phyloP scores from a whole-genome alignment of 257 asterid species.

The Cinchona pubescens region DNA sequence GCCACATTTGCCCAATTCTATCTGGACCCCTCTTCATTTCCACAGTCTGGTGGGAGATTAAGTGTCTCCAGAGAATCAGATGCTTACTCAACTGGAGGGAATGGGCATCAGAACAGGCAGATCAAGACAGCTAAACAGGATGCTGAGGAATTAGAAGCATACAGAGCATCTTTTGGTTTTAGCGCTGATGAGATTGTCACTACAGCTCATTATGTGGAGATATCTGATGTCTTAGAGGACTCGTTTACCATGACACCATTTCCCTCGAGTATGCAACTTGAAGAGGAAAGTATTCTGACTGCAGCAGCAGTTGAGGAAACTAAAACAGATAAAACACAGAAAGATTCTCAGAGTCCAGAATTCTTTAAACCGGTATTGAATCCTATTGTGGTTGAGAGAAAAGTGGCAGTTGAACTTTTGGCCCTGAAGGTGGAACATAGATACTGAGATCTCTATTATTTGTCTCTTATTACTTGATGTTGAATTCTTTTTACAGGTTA shows the following conservation, averaged over 20 bases:
- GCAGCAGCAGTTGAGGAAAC: slow-evolving; percentile 34
- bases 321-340: slow-evolving; percentile 30
- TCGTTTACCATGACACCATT: slow-evolving; percentile 68
- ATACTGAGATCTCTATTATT: not conserved
- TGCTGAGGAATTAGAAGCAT: slow-evolving; percentile 90
- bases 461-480: not conserved
- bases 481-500: not conserved
- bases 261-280: slow-evolving; percentile 36
- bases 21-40: slow-evolving; percentile 72
- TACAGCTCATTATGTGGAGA: slow-evolving; percentile 82
- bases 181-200: slow-evolving; percentile 96
- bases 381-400: slow-evolving; percentile 23
- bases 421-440: slow-evolving; percentile 38
- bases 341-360: slow-evolving; percentile 36
- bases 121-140: slow-evolving; percentile 67
- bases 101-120: slow-evolving; percentile 68
- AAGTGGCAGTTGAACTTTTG: slow-evolving; percentile 28
- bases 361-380: slow-evolving; percentile 39
- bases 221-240: slow-evolving; percentile 72
- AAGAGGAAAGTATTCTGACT: slow-evolving; percentile 37
- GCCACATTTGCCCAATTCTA: slow-evolving; percentile 97
- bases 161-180: slow-evolving; percentile 96
- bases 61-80: slow-evolving; percentile 91
- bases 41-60: slow-evolving; percentile 86
- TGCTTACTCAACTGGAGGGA: slow-evolving; percentile 63